A percentile compares a stretch with the other conserved stretches of the same genome.
Conservation (phyloP, 148 eudicot species). For the Diospyros kaki region DNA sequence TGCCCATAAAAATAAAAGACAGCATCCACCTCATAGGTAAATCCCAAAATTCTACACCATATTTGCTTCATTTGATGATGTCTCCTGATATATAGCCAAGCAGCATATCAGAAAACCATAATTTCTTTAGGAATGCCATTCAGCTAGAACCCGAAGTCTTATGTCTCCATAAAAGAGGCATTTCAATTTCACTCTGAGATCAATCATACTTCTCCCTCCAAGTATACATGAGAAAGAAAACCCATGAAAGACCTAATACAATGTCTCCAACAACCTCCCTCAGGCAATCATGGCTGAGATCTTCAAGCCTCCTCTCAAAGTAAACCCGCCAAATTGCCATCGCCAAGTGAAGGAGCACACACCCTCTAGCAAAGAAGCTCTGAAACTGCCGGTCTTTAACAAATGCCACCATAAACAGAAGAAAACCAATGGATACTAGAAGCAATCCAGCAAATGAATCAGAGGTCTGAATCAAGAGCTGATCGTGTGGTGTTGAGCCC, state of each 20-base stretch:
- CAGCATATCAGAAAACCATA: too few relatives aligned
- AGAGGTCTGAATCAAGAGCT: slow-evolving; percentile 43
- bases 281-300: slow-evolving; percentile 52
- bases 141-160: too few relatives aligned
- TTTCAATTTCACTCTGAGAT: background rate
- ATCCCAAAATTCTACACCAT: too few relatives aligned
- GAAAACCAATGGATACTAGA: slow-evolving; percentile 42
- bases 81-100: too few relatives aligned
- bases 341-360: slow-evolving; percentile 51
- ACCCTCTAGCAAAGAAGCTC: slow-evolving; percentile 62
- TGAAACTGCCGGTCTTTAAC: slow-evolving; percentile 60
- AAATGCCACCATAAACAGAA: slow-evolving; percentile 66
- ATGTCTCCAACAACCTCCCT: slow-evolving; percentile 57
- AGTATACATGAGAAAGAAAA: slow-evolving; percentile 50
- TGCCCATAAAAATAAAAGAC: too few relatives aligned
- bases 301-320: slow-evolving; percentile 57
- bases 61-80: too few relatives aligned
- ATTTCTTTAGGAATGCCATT: too few relatives aligned
- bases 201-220: slow-evolving; percentile 77
- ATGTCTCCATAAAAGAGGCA: too few relatives aligned
- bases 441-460: slow-evolving; percentile 64
- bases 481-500: slow-evolving; percentile 55
- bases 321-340: slow-evolving; percentile 63
- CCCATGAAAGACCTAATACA: slow-evolving; percentile 56
- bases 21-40: too few relatives aligned